A percentile compares a stretch with the other conserved stretches of the same genome.
Conservation (phyloP, 2,329 filamentous ascomycete genomes). For the Trichoderma guizhouense region DNA sequence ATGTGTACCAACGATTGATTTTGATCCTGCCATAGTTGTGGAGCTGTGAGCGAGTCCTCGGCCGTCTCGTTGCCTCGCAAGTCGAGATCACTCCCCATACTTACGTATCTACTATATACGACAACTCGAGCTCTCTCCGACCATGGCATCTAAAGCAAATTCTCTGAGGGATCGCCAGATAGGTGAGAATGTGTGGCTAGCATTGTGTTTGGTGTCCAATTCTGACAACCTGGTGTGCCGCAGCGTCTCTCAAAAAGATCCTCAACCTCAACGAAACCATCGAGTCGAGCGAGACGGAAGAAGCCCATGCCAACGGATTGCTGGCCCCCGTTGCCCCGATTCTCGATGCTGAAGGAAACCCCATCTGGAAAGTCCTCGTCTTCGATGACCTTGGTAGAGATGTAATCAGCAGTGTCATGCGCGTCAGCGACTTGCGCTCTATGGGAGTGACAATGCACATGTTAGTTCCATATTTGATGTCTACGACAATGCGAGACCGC, state of each 20-base stretch:
- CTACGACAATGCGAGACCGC: neutral
- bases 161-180: slow-evolving; percentile 52
- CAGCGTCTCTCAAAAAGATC: slow-evolving; percentile 91
- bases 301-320: slow-evolving; percentile 60
- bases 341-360: slow-evolving; percentile 80
- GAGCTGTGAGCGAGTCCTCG: slow-evolving; percentile 9
- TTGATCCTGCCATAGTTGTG: neutral
- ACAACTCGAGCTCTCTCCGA: neutral
- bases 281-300: slow-evolving; percentile 58
- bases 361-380: slow-evolving; percentile 96
- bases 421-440: slow-evolving; percentile 86
- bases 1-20: neutral
- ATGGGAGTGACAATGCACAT: slow-evolving; percentile 98
- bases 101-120: neutral
- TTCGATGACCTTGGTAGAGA: slow-evolving; percentile 90
- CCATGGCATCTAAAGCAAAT: slow-evolving; percentile 46
- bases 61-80: neutral
- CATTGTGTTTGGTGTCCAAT: neutral
- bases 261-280: slow-evolving; percentile 85
- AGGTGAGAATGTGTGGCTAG: slow-evolving; percentile 31
- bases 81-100: neutral
- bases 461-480: slow-evolving; percentile 44
- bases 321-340: slow-evolving; percentile 72
- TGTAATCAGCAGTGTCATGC: slow-evolving; percentile 92
- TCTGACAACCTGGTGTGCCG: neutral